Base-by-base conservation (phyloP, 2,329 filamentous ascomycete genomes). In the Apiospora marii region DNA sequence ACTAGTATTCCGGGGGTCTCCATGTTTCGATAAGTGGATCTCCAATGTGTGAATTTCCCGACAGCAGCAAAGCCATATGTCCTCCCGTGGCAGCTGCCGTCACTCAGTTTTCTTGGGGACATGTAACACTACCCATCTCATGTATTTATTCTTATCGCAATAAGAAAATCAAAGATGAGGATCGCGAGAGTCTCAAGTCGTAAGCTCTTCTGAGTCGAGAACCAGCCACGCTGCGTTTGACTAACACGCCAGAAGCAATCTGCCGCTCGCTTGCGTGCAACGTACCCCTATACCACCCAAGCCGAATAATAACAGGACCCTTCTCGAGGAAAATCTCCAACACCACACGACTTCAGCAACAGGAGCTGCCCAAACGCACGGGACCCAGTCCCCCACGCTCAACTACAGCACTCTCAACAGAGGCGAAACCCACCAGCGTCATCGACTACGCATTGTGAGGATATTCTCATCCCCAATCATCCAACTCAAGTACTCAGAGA, bases 371-470 rank as follows among this genome's bases (percentile, higher is more conserved):
- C 2, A 58, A 68, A 58, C 43, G 22, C 49, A 51, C 14, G 37
- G 10, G 14, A 44, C 69, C 51, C 1, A 67, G n/a, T n/a, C 37
- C 4, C 19, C 27, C 24, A 6, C 41, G 51, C 34, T 51, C 67
- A 16, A 37, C 37, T 64, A 58, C 64, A 41, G 67, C 72, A 58
- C 71, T 72, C 34, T 53, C 68, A 13, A 61, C 68, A n/a, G 67
- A 70, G 46, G 64, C 67, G 37, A 73, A 73, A 53, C 72, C 72
- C 19, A 72, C 68, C 34, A 74, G 73, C 58, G 44, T 73, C 1
- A 72, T 73, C 13, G 74, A 78, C 24, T 75, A 77, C 70, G 73
- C 72, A 34, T 44, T 78, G 75, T 78, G 49, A 72, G 73, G n/a
- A 44, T 14, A 30, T 30, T 30, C 27, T 30, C 27, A 30, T 16